phyloP scores from a whole-genome alignment of 768 basidiomycete species.

The Pisolithus tinctorius region DNA sequence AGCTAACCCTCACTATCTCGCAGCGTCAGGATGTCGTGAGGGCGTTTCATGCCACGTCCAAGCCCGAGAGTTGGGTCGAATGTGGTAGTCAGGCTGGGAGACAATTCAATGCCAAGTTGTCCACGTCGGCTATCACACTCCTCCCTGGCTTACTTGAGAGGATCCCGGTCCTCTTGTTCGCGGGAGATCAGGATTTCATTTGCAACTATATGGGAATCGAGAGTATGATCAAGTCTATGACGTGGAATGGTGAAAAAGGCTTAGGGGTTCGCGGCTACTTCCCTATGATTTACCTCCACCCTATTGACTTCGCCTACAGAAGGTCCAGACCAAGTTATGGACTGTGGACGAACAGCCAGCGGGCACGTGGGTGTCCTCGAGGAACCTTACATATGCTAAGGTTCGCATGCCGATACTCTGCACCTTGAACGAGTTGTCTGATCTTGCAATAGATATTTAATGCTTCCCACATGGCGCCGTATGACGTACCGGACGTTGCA shows the following conservation, averaged over 20 bases:
- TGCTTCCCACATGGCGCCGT: slow-evolving; percentile 94
- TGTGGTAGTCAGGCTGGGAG: slow-evolving; percentile 63
- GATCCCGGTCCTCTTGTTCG: slow-evolving; percentile 86
- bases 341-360: slow-evolving; percentile 67
- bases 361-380: slow-evolving; percentile 85
- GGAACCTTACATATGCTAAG: slow-evolving; percentile 92
- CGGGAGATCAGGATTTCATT: slow-evolving; percentile 92
- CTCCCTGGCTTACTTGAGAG: slow-evolving; percentile 72
- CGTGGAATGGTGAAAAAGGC: slow-evolving; percentile 82
- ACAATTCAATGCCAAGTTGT: slow-evolving; percentile 49
- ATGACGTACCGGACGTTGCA: slow-evolving; percentile 77
- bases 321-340: slow-evolving; percentile 67
- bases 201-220: slow-evolving; percentile 95
- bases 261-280: slow-evolving; percentile 56
- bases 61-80: slow-evolving; percentile 82
- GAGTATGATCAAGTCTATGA: slow-evolving; percentile 71
- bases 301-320: slow-evolving; percentile 29
- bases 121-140: slow-evolving; percentile 66
- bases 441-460: slow-evolving; percentile 60
- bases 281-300: neutral
- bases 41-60: slow-evolving; percentile 76
- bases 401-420: slow-evolving; percentile 28
- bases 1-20: neutral
- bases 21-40: slow-evolving; percentile 75
- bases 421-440: neutral